Percentiles rank a stretch among this genome's conserved stretches.
Evolutionary conservation across 306 rosid species (phyloP).

Genomic region (Glycyrrhiza uralensis): DNA sequence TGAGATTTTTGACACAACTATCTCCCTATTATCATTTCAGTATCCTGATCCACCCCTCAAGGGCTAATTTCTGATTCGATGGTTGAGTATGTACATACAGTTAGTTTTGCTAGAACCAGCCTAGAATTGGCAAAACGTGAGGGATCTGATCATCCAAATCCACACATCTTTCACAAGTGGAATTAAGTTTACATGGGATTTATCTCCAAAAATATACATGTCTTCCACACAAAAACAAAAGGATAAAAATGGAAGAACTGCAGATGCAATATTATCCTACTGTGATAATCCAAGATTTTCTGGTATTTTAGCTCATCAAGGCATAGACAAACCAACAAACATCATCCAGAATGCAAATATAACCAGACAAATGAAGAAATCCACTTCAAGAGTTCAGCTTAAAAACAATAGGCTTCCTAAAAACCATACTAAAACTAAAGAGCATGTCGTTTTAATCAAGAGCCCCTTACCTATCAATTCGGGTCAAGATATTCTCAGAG

Average conservation of each 20-base stretch:
- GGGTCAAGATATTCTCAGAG: constrained; percentile 80
- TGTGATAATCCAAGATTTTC: background rate
- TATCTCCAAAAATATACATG: background rate
- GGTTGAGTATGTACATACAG: background rate
- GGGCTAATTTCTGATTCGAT: background rate
- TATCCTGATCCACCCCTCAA: background rate
- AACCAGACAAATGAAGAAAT: background rate
- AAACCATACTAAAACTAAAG: background rate
- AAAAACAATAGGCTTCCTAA: background rate
- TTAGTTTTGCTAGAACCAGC: background rate
- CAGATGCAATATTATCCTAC: no score
- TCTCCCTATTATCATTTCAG: background rate
- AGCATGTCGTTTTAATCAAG: background rate
- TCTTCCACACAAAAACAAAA: background rate
- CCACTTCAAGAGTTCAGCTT: background rate
- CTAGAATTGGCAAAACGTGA: background rate
- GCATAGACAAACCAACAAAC: constrained; percentile 9
- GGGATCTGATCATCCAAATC: background rate
- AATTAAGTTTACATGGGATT: background rate
- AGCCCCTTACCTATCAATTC: constrained; percentile 85
- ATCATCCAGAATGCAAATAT: background rate
- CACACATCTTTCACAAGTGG: background rate
- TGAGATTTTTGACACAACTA: background rate
- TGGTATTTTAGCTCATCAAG: background rate
- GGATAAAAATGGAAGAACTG: background rate